Conservation (phyloP, 176 grass and related monocot species). For the Aegilops tauschii region DNA sequence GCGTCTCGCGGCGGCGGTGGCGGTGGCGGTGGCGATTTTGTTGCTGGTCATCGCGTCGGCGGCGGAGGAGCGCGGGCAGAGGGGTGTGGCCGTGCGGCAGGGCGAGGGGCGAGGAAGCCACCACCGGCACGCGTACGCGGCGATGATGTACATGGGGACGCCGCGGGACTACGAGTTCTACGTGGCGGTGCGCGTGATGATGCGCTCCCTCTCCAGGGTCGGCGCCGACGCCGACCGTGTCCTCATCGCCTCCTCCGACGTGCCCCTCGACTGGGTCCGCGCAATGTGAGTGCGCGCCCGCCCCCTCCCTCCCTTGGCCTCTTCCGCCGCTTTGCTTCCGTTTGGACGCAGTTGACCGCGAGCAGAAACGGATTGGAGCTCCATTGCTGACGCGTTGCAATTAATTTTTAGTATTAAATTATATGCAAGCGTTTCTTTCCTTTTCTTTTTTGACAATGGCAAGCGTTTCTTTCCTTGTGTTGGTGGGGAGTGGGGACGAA, state of each 20-base stretch:
- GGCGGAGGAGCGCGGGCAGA: background rate
- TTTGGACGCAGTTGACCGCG: background rate
- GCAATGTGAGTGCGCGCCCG: constrained; percentile 53
- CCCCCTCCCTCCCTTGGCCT: background rate
- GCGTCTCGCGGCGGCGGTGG: background rate
- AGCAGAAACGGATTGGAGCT: background rate
- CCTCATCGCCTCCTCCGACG: constrained; percentile 89
- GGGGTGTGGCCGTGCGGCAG: constrained; percentile 8
- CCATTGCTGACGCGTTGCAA: background rate
- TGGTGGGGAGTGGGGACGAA: background rate
- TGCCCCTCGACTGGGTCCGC: constrained; percentile 66
- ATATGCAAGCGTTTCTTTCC: background rate
- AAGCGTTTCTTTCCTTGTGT: background rate
- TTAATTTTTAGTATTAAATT: background rate
- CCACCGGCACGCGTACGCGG: constrained; percentile 77
- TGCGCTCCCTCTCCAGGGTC: constrained; percentile 70
- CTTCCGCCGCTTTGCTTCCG: background rate
- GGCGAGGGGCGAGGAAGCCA: background rate
- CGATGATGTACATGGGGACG: constrained; percentile 99
- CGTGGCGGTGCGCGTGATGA: constrained; percentile 92
- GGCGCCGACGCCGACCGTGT: constrained; percentile 80
- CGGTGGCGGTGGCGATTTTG: constrained; percentile 2
- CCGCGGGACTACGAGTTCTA: constrained; percentile 99
- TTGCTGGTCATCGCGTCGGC: background rate
- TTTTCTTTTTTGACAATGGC: background rate